Conservation (phyloP, 306 rosid genomes). For the Hippophae tibetana region DNA sequence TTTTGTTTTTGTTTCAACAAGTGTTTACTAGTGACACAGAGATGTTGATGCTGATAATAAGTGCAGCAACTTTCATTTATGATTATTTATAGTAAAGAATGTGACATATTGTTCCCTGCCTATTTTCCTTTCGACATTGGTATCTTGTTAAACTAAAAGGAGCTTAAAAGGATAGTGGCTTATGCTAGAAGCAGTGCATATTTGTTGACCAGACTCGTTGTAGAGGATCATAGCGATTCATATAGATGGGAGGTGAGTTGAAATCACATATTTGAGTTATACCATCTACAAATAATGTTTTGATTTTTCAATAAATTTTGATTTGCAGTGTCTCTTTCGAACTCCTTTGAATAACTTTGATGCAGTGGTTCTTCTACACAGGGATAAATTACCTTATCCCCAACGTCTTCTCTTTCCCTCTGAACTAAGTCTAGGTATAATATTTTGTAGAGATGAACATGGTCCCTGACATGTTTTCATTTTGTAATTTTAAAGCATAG, state of each 20-base stretch:
- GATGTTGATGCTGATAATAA: neutral
- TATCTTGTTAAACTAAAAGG: conserved; percentile 33
- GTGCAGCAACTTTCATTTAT: conserved; percentile 7
- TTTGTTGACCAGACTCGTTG: conserved; percentile 50
- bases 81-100: conserved; percentile 4
- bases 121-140: conserved; percentile 8
- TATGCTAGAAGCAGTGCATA: conserved; percentile 88
- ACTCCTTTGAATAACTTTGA: conserved; percentile 88
- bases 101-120: conserved; percentile 1
- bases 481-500: no score
- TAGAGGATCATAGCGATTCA: conserved; percentile 49
- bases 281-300: conserved; percentile 3
- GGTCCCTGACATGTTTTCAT: neutral
- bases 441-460: conserved; percentile 9
- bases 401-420: conserved; percentile 86
- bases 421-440: conserved; percentile 56
- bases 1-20: neutral
- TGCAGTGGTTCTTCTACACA: conserved; percentile 72
- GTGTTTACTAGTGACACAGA: neutral
- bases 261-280: conserved; percentile 6
- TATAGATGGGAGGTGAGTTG: conserved; percentile 71
- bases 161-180: conserved; percentile 72
- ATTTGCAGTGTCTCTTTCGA: conserved; percentile 75
- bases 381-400: conserved; percentile 78
- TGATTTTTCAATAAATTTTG: neutral